Evolutionary conservation across 192 early-diverging fungal species (phyloP).

Genomic region (Mortierella hygrophila): DNA sequence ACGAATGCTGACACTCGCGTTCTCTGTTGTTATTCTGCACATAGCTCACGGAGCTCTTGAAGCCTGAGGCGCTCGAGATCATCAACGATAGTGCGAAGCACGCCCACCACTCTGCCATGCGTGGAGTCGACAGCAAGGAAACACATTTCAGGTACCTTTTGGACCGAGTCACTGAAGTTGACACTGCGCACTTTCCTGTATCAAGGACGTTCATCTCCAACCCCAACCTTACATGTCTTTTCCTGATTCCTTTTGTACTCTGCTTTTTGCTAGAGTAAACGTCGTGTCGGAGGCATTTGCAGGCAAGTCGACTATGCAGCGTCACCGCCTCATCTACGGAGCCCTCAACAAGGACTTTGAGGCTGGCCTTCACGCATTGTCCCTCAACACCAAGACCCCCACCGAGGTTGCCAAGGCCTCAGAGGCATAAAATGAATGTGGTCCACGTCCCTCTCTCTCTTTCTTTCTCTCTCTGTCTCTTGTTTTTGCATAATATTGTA

Average conservation of each 20-base stretch:
- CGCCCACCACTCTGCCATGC: slow-evolving; percentile 88
- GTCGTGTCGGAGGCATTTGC: slow-evolving; percentile 80
- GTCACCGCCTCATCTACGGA: slow-evolving; percentile 78
- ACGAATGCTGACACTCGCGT: neutral
- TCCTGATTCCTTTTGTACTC: neutral
- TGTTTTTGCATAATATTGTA: neutral
- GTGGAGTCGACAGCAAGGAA: slow-evolving; percentile 79
- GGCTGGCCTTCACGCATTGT: slow-evolving; percentile 82
- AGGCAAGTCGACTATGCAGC: slow-evolving; percentile 70
- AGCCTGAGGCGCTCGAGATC: slow-evolving; percentile 75
- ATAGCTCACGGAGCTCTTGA: slow-evolving; percentile 59
- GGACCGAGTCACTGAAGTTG: neutral
- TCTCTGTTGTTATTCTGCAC: neutral
- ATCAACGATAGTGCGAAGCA: slow-evolving; percentile 86
- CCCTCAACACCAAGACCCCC: slow-evolving; percentile 82
- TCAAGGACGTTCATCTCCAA: neutral
- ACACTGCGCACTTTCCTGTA: slow-evolving; percentile 1
- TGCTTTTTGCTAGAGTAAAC: slow-evolving; percentile 59
- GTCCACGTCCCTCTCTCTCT: neutral
- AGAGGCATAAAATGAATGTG: slow-evolving; percentile 4
- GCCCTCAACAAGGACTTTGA: slow-evolving; percentile 80
- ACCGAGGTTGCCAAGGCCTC: slow-evolving; percentile 63
- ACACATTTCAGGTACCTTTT: slow-evolving; percentile 83
- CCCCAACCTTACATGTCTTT: no score
- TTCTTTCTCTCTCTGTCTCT: neutral